phyloP scores from a whole-genome alignment of 2,329 filamentous ascomycete genomes.

The Penicillium sp. region DNA sequence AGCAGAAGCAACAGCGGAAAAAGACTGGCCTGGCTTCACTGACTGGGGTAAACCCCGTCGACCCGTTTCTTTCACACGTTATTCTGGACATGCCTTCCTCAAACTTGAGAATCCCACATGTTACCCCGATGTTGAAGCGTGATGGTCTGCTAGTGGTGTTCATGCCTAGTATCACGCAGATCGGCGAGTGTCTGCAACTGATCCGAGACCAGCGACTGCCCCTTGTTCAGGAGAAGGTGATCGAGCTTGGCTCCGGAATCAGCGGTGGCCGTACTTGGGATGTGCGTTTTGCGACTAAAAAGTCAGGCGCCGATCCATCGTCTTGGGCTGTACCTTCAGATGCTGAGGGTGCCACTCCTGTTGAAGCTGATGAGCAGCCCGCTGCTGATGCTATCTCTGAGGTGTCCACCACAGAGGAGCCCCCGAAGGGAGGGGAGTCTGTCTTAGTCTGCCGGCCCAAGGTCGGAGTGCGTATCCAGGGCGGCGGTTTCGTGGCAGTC shows the following conservation, averaged over 20 bases:
- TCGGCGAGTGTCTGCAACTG: constrained; percentile 60
- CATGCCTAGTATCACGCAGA: constrained; percentile 74
- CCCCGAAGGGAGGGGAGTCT: constrained; percentile 29
- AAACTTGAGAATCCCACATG: constrained; percentile 48
- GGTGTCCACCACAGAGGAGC: constrained; percentile 8
- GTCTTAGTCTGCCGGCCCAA: constrained; percentile 54
- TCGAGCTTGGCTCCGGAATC: constrained; percentile 47
- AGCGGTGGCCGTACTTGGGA: constrained; percentile 50
- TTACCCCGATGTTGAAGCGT: constrained; percentile 55
- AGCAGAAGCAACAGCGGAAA: constrained; percentile 46
- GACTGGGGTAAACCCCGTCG: constrained; percentile 18
- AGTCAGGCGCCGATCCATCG: constrained; percentile 34
- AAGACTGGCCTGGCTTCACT: constrained; percentile 18
- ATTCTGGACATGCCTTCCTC: constrained; percentile 71
- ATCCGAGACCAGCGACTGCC: constrained; percentile 56
- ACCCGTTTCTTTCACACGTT: constrained; percentile 68
- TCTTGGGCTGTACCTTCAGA: constrained; percentile 26
- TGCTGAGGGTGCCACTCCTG: constrained; percentile 11
- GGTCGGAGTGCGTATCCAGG: constrained; percentile 46
- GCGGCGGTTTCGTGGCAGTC: constrained; percentile 53
- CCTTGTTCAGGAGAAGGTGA: constrained; percentile 46
- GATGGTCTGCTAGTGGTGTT: constrained; percentile 68
- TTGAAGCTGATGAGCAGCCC: constrained; percentile 13
- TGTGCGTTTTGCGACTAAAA: constrained; percentile 42
- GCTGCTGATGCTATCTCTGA: constrained; percentile 4